Base-by-base conservation (phyloP, 352 stramenopile genomes). In the Phytophthora capsici region DNA sequence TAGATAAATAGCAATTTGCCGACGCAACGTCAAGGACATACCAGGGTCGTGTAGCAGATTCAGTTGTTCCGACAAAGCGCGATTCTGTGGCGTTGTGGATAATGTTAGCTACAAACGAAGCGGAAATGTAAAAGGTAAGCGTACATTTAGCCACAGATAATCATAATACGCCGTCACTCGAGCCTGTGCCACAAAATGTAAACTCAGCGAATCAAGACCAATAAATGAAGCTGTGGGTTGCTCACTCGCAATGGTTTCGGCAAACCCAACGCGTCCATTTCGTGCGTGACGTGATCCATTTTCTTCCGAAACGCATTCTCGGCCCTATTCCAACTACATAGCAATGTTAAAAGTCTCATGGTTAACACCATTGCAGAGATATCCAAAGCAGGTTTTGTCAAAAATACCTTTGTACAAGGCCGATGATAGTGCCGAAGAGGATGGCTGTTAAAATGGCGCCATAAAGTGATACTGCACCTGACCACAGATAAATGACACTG, bases 271-370 rank as follows among this genome's bases (percentile, higher is more conserved):
- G 78, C 77, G 25, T 90, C 77, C 81, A 90, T 90, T 47, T 90
- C 81, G 57, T 88, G 73, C 2, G 66, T 71, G 46, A 90, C 77
- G 19, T 88, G 78, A 48, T 90, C 81, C 81, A 90, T 86, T 63
- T 87, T 87, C 57, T 90, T 90, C 2, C 81, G 73, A 36, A 90
- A 90, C 16, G 73, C 66, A 43, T 88, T 85, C 58, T 88, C 81
- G 0, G 73, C 78, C 52, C 81, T 79, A 55, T 88, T 88, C 72
- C 73, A 82, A 49, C 80, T 83, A 63, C 44, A 50, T 19, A 14
- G n/a, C 4, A 50, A 14, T 26, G 60, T 34, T 50, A 63, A 23
- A 37, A 20, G 19, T 34, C 1, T 28, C 17, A 28, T 17, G 16
- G 32, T 64, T 56, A 54, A 22, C 19, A 0, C 16, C 12, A 12